A percentile compares a stretch with the other conserved stretches of the same genome.
Evolutionary conservation across 345 rosid genomes (phyloP).

Genomic region (Arabidopsis arenosa): DNA sequence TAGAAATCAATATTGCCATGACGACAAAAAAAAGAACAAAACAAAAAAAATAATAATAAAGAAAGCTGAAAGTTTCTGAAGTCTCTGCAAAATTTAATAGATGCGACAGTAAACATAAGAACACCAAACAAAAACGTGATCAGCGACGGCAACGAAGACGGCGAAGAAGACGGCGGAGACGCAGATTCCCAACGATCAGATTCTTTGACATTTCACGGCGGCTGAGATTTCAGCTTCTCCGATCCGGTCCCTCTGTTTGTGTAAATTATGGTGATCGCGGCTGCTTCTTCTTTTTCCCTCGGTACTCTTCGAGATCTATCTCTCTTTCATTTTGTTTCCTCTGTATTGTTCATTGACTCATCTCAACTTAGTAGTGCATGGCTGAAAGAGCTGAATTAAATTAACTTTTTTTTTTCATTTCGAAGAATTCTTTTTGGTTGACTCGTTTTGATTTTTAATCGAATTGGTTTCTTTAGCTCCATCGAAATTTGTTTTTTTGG

Average conservation of each 20-base stretch:
- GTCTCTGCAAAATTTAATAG: slow-evolving; percentile 31
- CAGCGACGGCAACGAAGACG: slow-evolving; percentile 31
- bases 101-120: slow-evolving; percentile 40
- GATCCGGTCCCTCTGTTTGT: slow-evolving; percentile 25
- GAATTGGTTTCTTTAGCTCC: slow-evolving; percentile 10
- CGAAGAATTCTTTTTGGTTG: slow-evolving; percentile 11
- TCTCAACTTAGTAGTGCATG: slow-evolving; percentile 40
- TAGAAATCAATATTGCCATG: slow-evolving; percentile 20
- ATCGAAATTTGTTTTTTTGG: background rate
- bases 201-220: slow-evolving; percentile 30
- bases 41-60: slow-evolving; percentile 14
- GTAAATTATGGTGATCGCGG: slow-evolving; percentile 73
- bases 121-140: slow-evolving; percentile 43
- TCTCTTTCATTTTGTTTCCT: background rate
- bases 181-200: background rate
- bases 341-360: slow-evolving; percentile 21
- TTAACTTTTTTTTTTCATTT: slow-evolving; percentile 15
- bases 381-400: slow-evolving; percentile 2
- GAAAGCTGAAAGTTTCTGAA: slow-evolving; percentile 28
- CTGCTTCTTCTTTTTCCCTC: slow-evolving; percentile 64
- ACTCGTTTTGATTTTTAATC: slow-evolving; percentile 12
- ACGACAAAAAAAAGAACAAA: slow-evolving; percentile 25
- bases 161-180: slow-evolving; percentile 27
- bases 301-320: slow-evolving; percentile 49
- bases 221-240: slow-evolving; percentile 23